Percentiles rank a stretch among this genome's conserved stretches.
phyloP scores from a whole-genome alignment of 352 stramenopile genomes.

The Globisporangium sylvaticum region DNA sequence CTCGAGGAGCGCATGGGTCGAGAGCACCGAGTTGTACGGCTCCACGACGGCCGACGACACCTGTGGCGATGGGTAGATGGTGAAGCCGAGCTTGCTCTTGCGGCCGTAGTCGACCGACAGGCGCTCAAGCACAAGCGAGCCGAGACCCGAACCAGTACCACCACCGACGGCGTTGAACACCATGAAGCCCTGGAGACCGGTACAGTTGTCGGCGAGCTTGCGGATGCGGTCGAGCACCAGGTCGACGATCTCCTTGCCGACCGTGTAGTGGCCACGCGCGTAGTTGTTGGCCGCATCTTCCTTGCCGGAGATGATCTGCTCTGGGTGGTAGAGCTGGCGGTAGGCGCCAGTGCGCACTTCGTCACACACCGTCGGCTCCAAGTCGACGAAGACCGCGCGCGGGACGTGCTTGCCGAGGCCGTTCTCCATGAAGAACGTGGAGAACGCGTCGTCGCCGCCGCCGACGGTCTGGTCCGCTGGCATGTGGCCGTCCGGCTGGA shows the following conservation, averaged over 20 bases:
- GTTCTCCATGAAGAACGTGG: slow-evolving; percentile 95
- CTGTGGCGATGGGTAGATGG: slow-evolving; percentile 95
- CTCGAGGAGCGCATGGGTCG: slow-evolving; percentile 95
- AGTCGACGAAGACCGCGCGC: slow-evolving; percentile 95
- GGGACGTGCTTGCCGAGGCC: slow-evolving; percentile 96
- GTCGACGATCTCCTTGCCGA: slow-evolving; percentile 97
- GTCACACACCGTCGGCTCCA: slow-evolving; percentile 97
- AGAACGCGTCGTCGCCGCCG: slow-evolving; percentile 96
- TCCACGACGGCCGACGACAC: slow-evolving; percentile 96
- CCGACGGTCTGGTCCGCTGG: slow-evolving; percentile 91
- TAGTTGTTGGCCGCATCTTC: slow-evolving; percentile 94
- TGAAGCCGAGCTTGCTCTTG: slow-evolving; percentile 98
- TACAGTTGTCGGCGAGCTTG: slow-evolving; percentile 97
- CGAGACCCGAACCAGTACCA: slow-evolving; percentile 96
- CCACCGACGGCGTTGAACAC: slow-evolving; percentile 98
- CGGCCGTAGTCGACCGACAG: slow-evolving; percentile 97
- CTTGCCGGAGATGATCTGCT: slow-evolving; percentile 99
- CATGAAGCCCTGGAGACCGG: slow-evolving; percentile 97
- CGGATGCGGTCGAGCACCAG: slow-evolving; percentile 96
- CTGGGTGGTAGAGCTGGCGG: slow-evolving; percentile 96
- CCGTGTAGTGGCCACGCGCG: slow-evolving; percentile 92
- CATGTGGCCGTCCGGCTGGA: slow-evolving; percentile 93
- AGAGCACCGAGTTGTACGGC: slow-evolving; percentile 98
- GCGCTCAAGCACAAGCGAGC: slow-evolving; percentile 95
- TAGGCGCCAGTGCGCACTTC: slow-evolving; percentile 95